Base-by-base conservation (phyloP, 73 alveolate genomes). In the Tetrahymena elliotti region DNA sequence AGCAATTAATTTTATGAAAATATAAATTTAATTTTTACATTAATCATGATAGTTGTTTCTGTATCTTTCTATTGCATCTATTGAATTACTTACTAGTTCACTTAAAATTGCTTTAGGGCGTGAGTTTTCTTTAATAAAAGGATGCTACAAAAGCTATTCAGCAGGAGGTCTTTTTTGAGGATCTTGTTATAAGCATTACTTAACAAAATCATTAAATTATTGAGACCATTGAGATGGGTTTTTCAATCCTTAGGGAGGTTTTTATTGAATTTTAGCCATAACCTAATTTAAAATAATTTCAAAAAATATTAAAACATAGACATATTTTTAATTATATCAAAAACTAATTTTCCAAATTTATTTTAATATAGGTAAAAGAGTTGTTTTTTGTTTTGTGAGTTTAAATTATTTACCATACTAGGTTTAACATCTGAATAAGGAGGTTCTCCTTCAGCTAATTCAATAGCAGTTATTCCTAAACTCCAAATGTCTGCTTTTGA, bases 401-500 rank as follows among this genome's bases (percentile, higher is more conserved):
- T 15, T n/a, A n/a, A 53, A 53, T 53, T 3, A 27, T 53, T 53
- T 53, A 53, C 84, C 84, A 53, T 53, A 53, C 35, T 53, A 53
- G 84, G 84, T 53, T 27, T 53, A 1, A 92, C 68, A 92, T 92
- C 68, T 33, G 94, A 34, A 22, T 92, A 92, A 27, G 94, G 94
- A 18, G 94, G 84, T 92, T 92, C 94, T 34, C 94, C 94, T 92
- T 92, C 40, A 38, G 98, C 95, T 96, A 97, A 95, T 97, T 97
- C 98, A 41, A 97, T 95, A 93, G 97, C 95, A 83, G 98, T 97
- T 37, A 97, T 96, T 2, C 98, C 98, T 83, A 97, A 95, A 54
- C 97, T 94, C 98, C 98, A 97, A 22, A 97, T 97, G 84, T 97
- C 98, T 35, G 98, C 98, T 93, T 94, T 94, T 33, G 94, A 94